Evolutionary conservation across 352 stramenopile species (phyloP).

Genomic region (Phytophthora ohioensis): DNA sequence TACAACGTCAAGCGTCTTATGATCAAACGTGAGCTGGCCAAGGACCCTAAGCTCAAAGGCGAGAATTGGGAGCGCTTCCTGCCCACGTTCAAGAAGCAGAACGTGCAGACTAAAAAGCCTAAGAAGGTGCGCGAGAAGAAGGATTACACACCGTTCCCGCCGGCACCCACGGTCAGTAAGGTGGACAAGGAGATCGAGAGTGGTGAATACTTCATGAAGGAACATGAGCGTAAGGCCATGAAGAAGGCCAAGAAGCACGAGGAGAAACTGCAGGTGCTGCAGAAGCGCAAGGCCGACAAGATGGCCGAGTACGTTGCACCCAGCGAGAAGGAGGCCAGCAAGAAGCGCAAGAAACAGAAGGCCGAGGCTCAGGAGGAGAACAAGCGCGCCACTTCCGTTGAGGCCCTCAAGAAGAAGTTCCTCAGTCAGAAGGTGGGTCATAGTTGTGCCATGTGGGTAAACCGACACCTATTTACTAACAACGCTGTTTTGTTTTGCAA

Average conservation of each 20-base stretch:
- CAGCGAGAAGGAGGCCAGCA: constrained; percentile 76
- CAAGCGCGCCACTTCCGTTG: constrained; percentile 62
- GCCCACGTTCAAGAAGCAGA: constrained; percentile 99
- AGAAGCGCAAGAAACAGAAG: constrained; percentile 86
- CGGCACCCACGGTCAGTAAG: constrained; percentile 95
- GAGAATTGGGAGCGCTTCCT: constrained; percentile 99
- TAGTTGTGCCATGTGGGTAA: neutral
- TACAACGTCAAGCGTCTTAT: constrained; percentile 99
- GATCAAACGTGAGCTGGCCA: constrained; percentile 99
- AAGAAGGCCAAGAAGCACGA: constrained; percentile 92
- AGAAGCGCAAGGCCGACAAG: constrained; percentile 82
- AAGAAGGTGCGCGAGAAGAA: constrained; percentile 93
- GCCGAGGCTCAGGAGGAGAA: constrained; percentile 50
- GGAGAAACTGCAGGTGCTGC: constrained; percentile 60
- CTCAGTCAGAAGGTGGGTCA: constrained; percentile 70
- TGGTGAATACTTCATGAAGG: constrained; percentile 99
- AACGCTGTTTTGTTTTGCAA: constrained; percentile 9
- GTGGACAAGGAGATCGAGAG: constrained; percentile 99
- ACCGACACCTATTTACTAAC: constrained; percentile 1
- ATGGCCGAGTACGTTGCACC: constrained; percentile 77
- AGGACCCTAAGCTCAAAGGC: constrained; percentile 96
- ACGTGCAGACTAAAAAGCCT: constrained; percentile 97
- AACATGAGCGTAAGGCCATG: constrained; percentile 94
- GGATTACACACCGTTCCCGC: constrained; percentile 99
- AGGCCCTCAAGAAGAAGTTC: constrained; percentile 87